These are phyloP conservation scores for Spergularia azorica DNA, from an alignment of 179 eudicot species.

Conservation along the genomic window DNA sequence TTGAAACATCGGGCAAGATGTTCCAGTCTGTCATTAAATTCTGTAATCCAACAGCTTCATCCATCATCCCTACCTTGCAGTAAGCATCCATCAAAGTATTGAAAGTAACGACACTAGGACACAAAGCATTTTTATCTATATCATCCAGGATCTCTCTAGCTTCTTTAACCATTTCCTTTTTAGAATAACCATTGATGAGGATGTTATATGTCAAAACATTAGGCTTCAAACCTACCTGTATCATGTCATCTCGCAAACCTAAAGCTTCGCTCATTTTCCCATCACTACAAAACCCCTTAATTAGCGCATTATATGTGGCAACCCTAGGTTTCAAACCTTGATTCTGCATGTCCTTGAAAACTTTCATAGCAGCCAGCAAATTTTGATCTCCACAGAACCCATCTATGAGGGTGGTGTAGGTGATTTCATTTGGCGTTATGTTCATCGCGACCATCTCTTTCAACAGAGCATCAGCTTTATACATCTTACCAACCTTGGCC, in stretches of 20 bases:
- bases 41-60: slow-evolving; percentile 46
- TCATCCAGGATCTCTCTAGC: slow-evolving; percentile 52
- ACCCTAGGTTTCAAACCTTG: slow-evolving; percentile 46
- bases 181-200: slow-evolving; percentile 40
- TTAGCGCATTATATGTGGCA: slow-evolving; percentile 49
- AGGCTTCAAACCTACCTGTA: slow-evolving; percentile 33
- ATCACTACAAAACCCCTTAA: slow-evolving; percentile 50
- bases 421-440: slow-evolving; percentile 51
- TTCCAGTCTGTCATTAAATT: slow-evolving; percentile 38
- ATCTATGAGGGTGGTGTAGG: slow-evolving; percentile 56
- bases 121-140: slow-evolving; percentile 35
- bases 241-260: slow-evolving; percentile 33
- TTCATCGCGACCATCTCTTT: slow-evolving; percentile 56
- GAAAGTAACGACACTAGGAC: slow-evolving; percentile 38
- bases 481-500: slow-evolving; percentile 59
- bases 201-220: slow-evolving; percentile 38
- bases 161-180: slow-evolving; percentile 46
- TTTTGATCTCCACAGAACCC: slow-evolving; percentile 67
- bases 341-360: slow-evolving; percentile 55
- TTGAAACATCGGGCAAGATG: slow-evolving; percentile 44
- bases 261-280: slow-evolving; percentile 45
- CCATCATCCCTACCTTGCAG: slow-evolving; percentile 52
- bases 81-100: slow-evolving; percentile 60
- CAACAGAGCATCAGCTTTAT: slow-evolving; percentile 58
- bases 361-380: slow-evolving; percentile 41